Evolutionary conservation across 768 basidiomycete species (phyloP).

Genomic region (Pleurotus sapidus): DNA sequence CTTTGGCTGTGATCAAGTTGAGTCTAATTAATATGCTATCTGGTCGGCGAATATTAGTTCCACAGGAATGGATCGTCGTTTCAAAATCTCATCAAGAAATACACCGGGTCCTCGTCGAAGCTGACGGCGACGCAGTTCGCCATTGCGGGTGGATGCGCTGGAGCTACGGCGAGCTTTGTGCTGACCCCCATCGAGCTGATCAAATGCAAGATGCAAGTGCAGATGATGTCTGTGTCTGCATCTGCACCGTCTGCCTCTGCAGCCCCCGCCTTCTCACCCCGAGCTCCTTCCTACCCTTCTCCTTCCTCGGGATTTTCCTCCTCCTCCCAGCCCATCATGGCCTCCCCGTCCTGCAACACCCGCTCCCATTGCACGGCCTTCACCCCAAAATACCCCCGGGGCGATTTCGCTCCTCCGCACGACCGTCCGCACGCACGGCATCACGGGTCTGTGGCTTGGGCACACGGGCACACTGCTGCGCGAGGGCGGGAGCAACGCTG

Average conservation of each 20-base stretch:
- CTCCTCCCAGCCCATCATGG: slow-evolving; percentile 8
- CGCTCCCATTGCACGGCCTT: slow-evolving; percentile 8
- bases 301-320: slow-evolving; percentile 6
- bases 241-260: slow-evolving; percentile 10
- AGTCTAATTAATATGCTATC: no score
- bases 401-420: slow-evolving; percentile 65
- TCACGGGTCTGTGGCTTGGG: slow-evolving; percentile 93
- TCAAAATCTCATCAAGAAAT: slow-evolving; percentile 54
- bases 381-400: slow-evolving; percentile 47
- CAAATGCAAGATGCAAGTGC: slow-evolving; percentile 98
- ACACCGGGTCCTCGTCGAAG: slow-evolving; percentile 26
- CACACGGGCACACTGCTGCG: slow-evolving; percentile 92
- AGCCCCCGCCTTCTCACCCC: slow-evolving; percentile 11
- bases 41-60: not conserved
- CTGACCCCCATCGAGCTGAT: slow-evolving; percentile 95
- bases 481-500: slow-evolving; percentile 86
- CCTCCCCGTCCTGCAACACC: slow-evolving; percentile 15
- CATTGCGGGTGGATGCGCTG: slow-evolving; percentile 85
- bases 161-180: slow-evolving; percentile 81
- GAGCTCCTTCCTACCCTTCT: slow-evolving; percentile 12
- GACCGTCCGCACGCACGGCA: slow-evolving; percentile 63
- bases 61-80: slow-evolving; percentile 40
- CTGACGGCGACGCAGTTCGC: slow-evolving; percentile 69
- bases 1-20: not conserved
- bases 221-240: slow-evolving; percentile 56